Percentiles rank a stretch among this genome's conserved stretches.
Evolutionary conservation across 2,329 filamentous ascomycete species (phyloP).

Genomic region (Didymella keratinophila): DNA sequence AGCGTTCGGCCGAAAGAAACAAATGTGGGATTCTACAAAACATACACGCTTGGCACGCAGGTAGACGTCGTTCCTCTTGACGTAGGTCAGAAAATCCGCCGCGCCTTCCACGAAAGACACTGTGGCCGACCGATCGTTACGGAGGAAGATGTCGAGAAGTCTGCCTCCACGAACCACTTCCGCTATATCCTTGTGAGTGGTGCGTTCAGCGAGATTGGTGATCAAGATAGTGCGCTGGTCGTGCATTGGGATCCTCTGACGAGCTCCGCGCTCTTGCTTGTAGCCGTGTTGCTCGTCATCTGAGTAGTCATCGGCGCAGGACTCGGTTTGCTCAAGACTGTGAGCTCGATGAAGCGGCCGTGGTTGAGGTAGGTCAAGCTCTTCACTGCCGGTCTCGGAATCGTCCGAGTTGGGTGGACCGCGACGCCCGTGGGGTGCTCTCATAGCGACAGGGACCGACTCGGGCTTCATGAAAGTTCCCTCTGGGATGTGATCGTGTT

Average conservation of each 20-base stretch:
- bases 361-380: slow-evolving; percentile 23
- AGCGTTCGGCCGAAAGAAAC: slow-evolving; percentile 3
- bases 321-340: slow-evolving; percentile 31
- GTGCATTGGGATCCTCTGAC: slow-evolving; percentile 31
- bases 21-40: background rate
- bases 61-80: slow-evolving; percentile 71
- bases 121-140: slow-evolving; percentile 66
- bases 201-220: slow-evolving; percentile 66
- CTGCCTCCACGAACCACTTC: slow-evolving; percentile 72
- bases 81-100: slow-evolving; percentile 68
- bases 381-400: slow-evolving; percentile 30
- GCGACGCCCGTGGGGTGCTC: slow-evolving; percentile 12
- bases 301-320: slow-evolving; percentile 23
- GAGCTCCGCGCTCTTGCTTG: slow-evolving; percentile 7
- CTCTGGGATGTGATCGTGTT: slow-evolving; percentile 27
- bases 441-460: slow-evolving; percentile 22
- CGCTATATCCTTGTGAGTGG: slow-evolving; percentile 71
- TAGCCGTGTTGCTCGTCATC: slow-evolving; percentile 28
- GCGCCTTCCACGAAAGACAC: slow-evolving; percentile 74
- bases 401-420: slow-evolving; percentile 29
- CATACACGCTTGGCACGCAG: slow-evolving; percentile 72
- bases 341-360: slow-evolving; percentile 23
- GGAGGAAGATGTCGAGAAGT: slow-evolving; percentile 73
- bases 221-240: slow-evolving; percentile 68
- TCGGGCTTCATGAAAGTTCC: slow-evolving; percentile 23